These are phyloP conservation scores for sorghum (Sorghum bicolor) DNA, from an alignment of 176 grass and related monocot genomes.

Conservation along the genomic window DNA sequence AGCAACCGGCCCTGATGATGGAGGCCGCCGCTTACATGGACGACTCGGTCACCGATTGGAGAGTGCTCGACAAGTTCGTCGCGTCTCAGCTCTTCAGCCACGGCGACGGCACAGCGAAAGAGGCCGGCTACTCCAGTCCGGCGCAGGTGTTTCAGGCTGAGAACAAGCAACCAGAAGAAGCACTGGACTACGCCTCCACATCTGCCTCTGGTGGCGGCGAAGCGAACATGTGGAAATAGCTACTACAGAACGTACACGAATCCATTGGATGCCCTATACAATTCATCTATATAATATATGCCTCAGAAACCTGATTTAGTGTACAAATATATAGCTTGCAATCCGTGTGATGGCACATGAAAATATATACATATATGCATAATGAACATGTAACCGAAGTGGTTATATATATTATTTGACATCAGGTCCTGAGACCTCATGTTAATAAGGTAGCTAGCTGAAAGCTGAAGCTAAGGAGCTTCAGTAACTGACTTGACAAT, in stretches of 20 bases:
- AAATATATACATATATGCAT: constrained; percentile 29
- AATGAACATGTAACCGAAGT: constrained; percentile 60
- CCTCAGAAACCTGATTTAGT: constrained; percentile 40
- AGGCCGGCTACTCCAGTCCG: constrained; percentile 34
- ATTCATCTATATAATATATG: constrained; percentile 5
- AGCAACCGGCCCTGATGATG: neutral
- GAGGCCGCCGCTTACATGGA: constrained; percentile 40
- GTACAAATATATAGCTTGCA: constrained; percentile 47
- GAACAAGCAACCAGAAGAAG: constrained; percentile 35
- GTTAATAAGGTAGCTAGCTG: constrained; percentile 68
- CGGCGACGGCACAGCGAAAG: constrained; percentile 36
- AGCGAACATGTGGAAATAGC: constrained; percentile 58
- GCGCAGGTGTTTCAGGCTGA: constrained; percentile 28
- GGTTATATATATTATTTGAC: constrained; percentile 48
- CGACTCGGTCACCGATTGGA: constrained; percentile 60
- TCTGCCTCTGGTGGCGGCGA: constrained; percentile 45
- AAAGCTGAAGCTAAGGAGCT: constrained; percentile 51
- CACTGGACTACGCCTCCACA: constrained; percentile 60
- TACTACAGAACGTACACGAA: constrained; percentile 6
- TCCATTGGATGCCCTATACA: constrained; percentile 21
- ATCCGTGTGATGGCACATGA: constrained; percentile 33
- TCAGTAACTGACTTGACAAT: constrained; percentile 65
- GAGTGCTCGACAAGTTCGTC: constrained; percentile 79
- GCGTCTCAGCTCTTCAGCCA: constrained; percentile 85
- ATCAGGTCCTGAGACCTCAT: constrained; percentile 28